These are phyloP conservation scores for Ascochyta viciae-villosae DNA, from an alignment of 2,329 filamentous ascomycete genomes.

Conservation along the genomic window DNA sequence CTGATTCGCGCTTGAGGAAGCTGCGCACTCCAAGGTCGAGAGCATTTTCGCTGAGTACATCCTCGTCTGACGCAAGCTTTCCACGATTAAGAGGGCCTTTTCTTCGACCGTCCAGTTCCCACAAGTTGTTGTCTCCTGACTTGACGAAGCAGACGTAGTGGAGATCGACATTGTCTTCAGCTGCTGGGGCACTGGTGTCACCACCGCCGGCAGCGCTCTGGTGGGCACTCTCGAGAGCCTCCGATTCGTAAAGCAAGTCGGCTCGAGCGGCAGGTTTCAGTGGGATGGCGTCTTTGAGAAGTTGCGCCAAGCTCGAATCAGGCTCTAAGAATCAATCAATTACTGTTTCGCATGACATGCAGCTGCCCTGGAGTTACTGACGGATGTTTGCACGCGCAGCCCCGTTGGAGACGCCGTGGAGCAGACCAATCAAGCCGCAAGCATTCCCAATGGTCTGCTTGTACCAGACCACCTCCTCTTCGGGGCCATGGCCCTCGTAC, in stretches of 20 bases:
- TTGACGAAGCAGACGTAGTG: constrained; percentile 98
- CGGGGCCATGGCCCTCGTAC: constrained; percentile 71
- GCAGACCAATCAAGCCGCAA: constrained; percentile 87
- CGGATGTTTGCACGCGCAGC: constrained; percentile 60
- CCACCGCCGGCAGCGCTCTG: constrained; percentile 76
- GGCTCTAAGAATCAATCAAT: constrained; percentile 45
- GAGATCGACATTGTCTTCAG: constrained; percentile 83
- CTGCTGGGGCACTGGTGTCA: constrained; percentile 78
- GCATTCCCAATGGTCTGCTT: constrained; percentile 95
- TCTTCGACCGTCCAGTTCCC: constrained; percentile 79
- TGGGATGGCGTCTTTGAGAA: constrained; percentile 75
- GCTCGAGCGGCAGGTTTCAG: constrained; percentile 72
- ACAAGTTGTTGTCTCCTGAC: constrained; percentile 70
- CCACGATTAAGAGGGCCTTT: constrained; percentile 75
- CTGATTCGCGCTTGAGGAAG: constrained; percentile 65
- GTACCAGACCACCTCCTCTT: constrained; percentile 89
- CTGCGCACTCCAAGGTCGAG: constrained; percentile 71
- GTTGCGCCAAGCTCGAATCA: constrained; percentile 65
- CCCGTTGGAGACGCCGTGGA: constrained; percentile 86
- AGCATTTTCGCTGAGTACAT: constrained; percentile 71
- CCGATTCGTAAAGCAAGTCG: constrained; percentile 76
- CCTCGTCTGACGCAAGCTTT: constrained; percentile 51
- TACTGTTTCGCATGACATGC: background rate
- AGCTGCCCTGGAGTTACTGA: constrained; percentile 19
- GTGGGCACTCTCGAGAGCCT: constrained; percentile 79